These are phyloP conservation scores for Syncephalis plumigaleata DNA, from an alignment of 371 early-diverging fungal genomes.

Conservation along the genomic window DNA sequence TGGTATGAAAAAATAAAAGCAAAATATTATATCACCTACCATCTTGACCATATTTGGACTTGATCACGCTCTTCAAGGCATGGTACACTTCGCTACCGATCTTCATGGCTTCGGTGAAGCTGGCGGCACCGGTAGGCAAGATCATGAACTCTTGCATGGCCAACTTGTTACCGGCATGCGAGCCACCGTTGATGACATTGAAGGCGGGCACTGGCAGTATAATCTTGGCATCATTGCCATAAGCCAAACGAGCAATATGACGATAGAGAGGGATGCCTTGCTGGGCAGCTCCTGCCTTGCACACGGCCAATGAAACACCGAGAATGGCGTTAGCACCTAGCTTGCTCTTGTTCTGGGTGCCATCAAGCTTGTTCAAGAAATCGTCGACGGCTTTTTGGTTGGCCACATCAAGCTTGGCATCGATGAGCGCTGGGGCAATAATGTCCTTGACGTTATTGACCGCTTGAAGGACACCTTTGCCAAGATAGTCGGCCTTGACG, in stretches of 20 bases:
- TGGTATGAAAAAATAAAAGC: background rate
- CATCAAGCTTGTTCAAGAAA: constrained; percentile 81
- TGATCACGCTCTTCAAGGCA: constrained; percentile 84
- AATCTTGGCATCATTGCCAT: constrained; percentile 52
- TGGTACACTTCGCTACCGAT: constrained; percentile 96
- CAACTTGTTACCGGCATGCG: constrained; percentile 98
- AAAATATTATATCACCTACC: constrained; percentile 14
- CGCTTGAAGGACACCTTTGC: constrained; percentile 92
- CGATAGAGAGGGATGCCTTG: constrained; percentile 81
- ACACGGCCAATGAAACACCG: constrained; percentile 92
- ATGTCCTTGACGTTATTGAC: constrained; percentile 80
- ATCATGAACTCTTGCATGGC: constrained; percentile 99
- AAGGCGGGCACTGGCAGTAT: constrained; percentile 95
- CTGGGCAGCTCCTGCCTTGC: constrained; percentile 88
- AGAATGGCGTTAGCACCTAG: constrained; percentile 98
- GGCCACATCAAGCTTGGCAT: constrained; percentile 48
- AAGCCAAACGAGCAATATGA: constrained; percentile 77
- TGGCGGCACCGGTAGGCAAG: constrained; percentile 83
- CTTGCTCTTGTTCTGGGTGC: constrained; percentile 87
- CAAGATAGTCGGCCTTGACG: constrained; percentile 69
- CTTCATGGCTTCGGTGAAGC: constrained; percentile 93
- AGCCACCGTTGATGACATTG: constrained; percentile 99
- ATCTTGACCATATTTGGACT: constrained; percentile 94
- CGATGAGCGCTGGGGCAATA: constrained; percentile 70
- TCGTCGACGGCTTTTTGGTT: constrained; percentile 85